Conservation (phyloP, 192 early-diverging fungal species). For the Rhizoclosmatium globosum region DNA sequence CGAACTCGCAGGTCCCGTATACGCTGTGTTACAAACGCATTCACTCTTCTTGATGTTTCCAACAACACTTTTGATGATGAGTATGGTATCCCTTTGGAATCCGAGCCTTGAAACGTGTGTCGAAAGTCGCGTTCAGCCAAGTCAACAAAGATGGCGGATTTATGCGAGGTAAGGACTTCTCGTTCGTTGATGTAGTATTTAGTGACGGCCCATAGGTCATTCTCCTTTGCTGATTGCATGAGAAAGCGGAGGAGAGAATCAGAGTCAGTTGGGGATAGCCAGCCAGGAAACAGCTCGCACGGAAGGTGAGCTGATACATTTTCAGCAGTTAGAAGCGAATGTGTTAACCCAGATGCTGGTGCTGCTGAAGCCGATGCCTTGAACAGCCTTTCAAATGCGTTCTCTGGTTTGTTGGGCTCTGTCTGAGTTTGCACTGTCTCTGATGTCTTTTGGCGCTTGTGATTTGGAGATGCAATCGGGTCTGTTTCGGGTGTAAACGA, state of each 20-base stretch:
- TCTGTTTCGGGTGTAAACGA: background rate
- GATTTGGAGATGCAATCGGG: background rate
- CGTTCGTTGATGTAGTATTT: constrained; percentile 39
- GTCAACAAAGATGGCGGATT: background rate
- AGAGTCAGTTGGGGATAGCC: constrained; percentile 42
- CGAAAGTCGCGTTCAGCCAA: background rate
- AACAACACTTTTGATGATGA: background rate
- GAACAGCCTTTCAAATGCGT: background rate
- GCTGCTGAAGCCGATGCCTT: background rate
- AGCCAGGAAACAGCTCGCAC: constrained; percentile 52
- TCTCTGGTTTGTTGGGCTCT: background rate
- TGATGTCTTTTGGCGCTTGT: background rate
- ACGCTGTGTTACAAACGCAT: constrained; percentile 10
- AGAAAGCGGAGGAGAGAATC: constrained; percentile 37
- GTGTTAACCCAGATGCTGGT: background rate
- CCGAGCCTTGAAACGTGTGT: constrained; percentile 9
- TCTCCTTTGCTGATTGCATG: constrained; percentile 43
- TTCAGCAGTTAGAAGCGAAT: background rate
- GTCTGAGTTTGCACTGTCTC: background rate
- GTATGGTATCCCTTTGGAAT: background rate
- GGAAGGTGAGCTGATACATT: constrained; percentile 41
- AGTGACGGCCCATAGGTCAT: constrained; percentile 26
- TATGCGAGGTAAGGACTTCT: constrained; percentile 6
- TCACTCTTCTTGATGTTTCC: background rate
- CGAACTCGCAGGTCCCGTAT: constrained; percentile 1